A percentile compares a stretch with the other conserved stretches of the same genome.
These are phyloP conservation scores for Xenoacremonium recifei DNA, from an alignment of 2,329 filamentous ascomycete species.

Conservation along the genomic window DNA sequence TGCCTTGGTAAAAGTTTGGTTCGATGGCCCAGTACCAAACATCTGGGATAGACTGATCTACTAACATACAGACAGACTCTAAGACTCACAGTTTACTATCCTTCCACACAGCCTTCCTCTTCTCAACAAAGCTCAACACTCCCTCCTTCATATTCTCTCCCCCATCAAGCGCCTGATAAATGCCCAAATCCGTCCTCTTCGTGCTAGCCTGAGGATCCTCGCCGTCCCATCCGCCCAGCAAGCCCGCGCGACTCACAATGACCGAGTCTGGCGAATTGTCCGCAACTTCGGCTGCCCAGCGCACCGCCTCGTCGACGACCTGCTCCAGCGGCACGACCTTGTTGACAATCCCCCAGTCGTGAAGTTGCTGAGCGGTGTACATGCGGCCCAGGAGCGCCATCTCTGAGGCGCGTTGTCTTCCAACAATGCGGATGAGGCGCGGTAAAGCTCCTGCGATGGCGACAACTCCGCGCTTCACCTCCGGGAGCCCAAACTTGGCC, in stretches of 20 bases:
- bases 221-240: slow-evolving; percentile 72
- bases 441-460: slow-evolving; percentile 68
- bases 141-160: slow-evolving; percentile 76
- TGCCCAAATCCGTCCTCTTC: slow-evolving; percentile 52
- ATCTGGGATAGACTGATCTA: too few relatives aligned
- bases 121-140: slow-evolving; percentile 73
- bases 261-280: slow-evolving; percentile 73
- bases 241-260: slow-evolving; percentile 68
- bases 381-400: slow-evolving; percentile 65
- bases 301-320: slow-evolving; percentile 58
- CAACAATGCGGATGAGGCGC: slow-evolving; percentile 61
- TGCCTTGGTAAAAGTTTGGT: too few relatives aligned
- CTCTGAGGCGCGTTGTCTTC: slow-evolving; percentile 67
- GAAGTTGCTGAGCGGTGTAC: slow-evolving; percentile 58
- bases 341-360: slow-evolving; percentile 69
- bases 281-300: slow-evolving; percentile 60
- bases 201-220: slow-evolving; percentile 64
- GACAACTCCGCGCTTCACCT: slow-evolving; percentile 67
- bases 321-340: slow-evolving; percentile 49
- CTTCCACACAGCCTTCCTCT: slow-evolving; percentile 66
- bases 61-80: too few relatives aligned
- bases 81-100: slow-evolving; percentile 60
- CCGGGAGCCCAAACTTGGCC: slow-evolving; percentile 66
- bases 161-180: slow-evolving; percentile 58
- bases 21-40: too few relatives aligned